Percentiles rank a stretch among this genome's conserved stretches.
Evolutionary conservation across 2,329 filamentous ascomycete species (phyloP).

Genomic region (Claviceps digitariae): DNA sequence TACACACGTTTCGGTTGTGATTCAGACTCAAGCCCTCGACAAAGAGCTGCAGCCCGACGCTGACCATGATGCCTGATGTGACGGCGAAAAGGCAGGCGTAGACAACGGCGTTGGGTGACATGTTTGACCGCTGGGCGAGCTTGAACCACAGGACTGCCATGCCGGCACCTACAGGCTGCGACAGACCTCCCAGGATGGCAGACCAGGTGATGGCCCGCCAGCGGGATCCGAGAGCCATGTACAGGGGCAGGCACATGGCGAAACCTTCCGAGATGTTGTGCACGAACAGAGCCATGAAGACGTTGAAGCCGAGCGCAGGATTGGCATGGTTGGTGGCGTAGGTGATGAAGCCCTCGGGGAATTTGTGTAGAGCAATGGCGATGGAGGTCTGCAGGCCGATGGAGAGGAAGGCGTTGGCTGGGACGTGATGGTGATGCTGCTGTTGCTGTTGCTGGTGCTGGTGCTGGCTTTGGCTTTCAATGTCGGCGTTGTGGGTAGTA

Average conservation of each 20-base stretch:
- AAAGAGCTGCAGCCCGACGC: slow-evolving; percentile 79
- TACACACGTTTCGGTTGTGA: slow-evolving; percentile 64
- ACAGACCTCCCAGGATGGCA: slow-evolving; percentile 69
- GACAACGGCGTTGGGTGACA: slow-evolving; percentile 38
- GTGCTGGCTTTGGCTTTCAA: slow-evolving; percentile 23
- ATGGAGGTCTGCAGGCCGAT: slow-evolving; percentile 94
- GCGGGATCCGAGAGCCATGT: slow-evolving; percentile 74
- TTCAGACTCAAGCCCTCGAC: slow-evolving; percentile 74
- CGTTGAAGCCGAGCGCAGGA: slow-evolving; percentile 71
- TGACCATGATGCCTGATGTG: slow-evolving; percentile 91
- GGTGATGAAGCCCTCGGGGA: slow-evolving; percentile 78
- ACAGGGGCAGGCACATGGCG: slow-evolving; percentile 81
- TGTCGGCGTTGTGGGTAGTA: slow-evolving; percentile 24
- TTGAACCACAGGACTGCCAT: slow-evolving; percentile 80
- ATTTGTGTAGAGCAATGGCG: slow-evolving; percentile 90
- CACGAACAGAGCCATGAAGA: slow-evolving; percentile 92
- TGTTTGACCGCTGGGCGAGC: slow-evolving; percentile 41
- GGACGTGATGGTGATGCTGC: slow-evolving; percentile 84
- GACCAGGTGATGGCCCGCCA: slow-evolving; percentile 75
- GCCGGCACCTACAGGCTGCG: slow-evolving; percentile 74
- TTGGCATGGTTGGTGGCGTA: slow-evolving; percentile 97
- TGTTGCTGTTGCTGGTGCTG: slow-evolving; percentile 51
- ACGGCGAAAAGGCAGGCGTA: slow-evolving; percentile 78
- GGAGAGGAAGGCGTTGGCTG: slow-evolving; percentile 81
- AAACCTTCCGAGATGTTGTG: slow-evolving; percentile 98